Percentiles rank a stretch among this genome's conserved stretches.
phyloP scores from a whole-genome alignment of 768 basidiomycete genomes.

The Trametes coccinea region DNA sequence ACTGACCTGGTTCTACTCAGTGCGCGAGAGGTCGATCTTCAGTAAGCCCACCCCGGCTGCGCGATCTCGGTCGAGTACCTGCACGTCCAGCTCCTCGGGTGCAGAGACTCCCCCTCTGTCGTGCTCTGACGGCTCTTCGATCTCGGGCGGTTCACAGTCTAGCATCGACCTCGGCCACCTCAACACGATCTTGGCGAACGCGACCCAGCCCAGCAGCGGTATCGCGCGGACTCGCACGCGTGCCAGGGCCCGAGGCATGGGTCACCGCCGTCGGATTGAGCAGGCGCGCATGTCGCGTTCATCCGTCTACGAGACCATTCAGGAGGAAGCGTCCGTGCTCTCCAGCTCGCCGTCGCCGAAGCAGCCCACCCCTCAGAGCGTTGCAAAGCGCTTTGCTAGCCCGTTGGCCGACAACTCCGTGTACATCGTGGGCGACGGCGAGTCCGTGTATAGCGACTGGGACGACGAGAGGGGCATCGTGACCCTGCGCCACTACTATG shows the following conservation, averaged over 20 bases:
- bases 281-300: constrained; percentile 60
- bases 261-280: constrained; percentile 72
- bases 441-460: constrained; percentile 48
- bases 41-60: constrained; percentile 51
- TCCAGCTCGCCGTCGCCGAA: constrained; percentile 31
- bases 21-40: constrained; percentile 57
- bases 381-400: constrained; percentile 4
- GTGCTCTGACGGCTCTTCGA: constrained; percentile 63
- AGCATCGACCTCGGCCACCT: constrained; percentile 73
- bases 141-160: constrained; percentile 73
- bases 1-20: constrained; percentile 21
- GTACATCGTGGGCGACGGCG: constrained; percentile 54
- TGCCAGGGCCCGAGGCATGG: constrained; percentile 57
- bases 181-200: constrained; percentile 54
- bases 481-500: constrained; percentile 65
- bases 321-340: constrained; percentile 58
- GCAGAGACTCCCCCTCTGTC: constrained; percentile 72
- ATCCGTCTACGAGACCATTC: constrained; percentile 79
- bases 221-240: constrained; percentile 46
- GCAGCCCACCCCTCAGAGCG: constrained; percentile 12
- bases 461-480: constrained; percentile 69
- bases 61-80: constrained; percentile 69
- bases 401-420: constrained; percentile 35
- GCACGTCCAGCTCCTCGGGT: constrained; percentile 61
- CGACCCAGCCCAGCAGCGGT: constrained; percentile 46